Evolutionary conservation across 148 eudicot species (phyloP).

Genomic region (Persicaria tinctoria): DNA sequence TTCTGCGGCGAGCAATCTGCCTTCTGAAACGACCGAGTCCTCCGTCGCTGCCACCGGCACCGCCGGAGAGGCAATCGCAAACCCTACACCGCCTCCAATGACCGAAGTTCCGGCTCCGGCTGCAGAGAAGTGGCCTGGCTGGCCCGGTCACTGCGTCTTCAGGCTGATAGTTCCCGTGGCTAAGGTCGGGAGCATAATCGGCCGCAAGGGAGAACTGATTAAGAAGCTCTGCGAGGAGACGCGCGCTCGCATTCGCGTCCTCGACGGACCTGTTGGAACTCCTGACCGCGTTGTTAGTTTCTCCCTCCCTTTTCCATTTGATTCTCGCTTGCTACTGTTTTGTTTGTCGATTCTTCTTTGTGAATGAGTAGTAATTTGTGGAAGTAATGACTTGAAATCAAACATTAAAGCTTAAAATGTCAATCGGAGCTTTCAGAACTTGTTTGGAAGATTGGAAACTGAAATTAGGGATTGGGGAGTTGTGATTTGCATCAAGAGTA

Average conservation of each 20-base stretch:
- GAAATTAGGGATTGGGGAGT: neutral
- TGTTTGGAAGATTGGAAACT: neutral
- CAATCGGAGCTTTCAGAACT: neutral
- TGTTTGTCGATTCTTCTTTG: neutral
- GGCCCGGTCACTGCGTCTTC: slow-evolving; percentile 58
- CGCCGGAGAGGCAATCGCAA: neutral
- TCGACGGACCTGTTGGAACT: slow-evolving; percentile 43
- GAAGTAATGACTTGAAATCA: neutral
- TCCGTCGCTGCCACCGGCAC: neutral
- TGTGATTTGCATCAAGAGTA: neutral
- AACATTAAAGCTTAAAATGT: neutral
- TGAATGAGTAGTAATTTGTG: neutral
- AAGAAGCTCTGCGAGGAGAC: slow-evolving; percentile 61
- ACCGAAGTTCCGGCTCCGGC: slow-evolving; percentile 6
- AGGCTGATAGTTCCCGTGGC: slow-evolving; percentile 44
- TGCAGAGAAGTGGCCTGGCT: slow-evolving; percentile 46
- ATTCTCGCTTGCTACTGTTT: neutral
- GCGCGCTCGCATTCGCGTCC: slow-evolving; percentile 47
- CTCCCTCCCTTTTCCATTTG: neutral
- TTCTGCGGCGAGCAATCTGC: neutral
- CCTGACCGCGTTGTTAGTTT: slow-evolving; percentile 46
- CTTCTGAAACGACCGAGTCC: neutral
- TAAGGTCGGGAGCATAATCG: slow-evolving; percentile 61
- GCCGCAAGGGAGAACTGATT: slow-evolving; percentile 56
- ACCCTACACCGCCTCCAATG: slow-evolving; percentile 5